A percentile compares a stretch with the other conserved stretches of the same genome.
Conservation (phyloP, 2,329 filamentous ascomycete species). For the Neodidymelliopsis sp. region DNA sequence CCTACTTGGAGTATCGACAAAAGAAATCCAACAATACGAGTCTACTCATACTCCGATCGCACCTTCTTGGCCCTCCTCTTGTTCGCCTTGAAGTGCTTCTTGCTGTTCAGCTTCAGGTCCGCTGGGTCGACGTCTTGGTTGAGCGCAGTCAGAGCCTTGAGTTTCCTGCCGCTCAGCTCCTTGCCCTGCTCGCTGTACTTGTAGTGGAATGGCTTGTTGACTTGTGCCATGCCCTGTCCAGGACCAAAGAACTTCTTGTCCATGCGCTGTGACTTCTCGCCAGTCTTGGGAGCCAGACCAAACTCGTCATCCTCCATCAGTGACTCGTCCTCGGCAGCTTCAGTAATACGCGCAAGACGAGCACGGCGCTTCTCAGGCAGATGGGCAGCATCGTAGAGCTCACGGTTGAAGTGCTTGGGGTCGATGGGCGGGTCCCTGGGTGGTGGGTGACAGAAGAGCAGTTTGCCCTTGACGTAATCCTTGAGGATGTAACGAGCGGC, state of each 20-base stretch:
- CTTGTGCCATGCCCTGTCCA: slow-evolving; percentile 66
- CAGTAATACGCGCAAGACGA: slow-evolving; percentile 62
- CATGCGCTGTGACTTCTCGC: slow-evolving; percentile 76
- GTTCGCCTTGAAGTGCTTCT: slow-evolving; percentile 95
- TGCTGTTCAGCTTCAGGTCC: slow-evolving; percentile 74
- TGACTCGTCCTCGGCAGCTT: slow-evolving; percentile 43
- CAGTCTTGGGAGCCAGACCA: slow-evolving; percentile 53
- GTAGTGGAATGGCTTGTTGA: slow-evolving; percentile 85
- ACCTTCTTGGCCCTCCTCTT: slow-evolving; percentile 67
- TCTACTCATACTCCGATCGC: slow-evolving; percentile 50
- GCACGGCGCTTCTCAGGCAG: slow-evolving; percentile 82
- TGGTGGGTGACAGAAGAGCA: slow-evolving; percentile 90
- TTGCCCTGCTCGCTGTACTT: slow-evolving; percentile 90
- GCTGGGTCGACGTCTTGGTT: slow-evolving; percentile 85
- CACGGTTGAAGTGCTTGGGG: slow-evolving; percentile 79
- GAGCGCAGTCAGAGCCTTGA: slow-evolving; percentile 78
- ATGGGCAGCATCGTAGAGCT: slow-evolving; percentile 84
- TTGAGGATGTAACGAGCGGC: slow-evolving; percentile 91
- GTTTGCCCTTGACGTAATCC: slow-evolving; percentile 96
- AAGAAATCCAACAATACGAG: neutral
- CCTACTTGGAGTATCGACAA: neutral
- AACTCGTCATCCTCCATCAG: slow-evolving; percentile 52
- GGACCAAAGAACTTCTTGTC: slow-evolving; percentile 90
- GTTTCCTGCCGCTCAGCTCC: slow-evolving; percentile 82
- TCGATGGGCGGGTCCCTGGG: slow-evolving; percentile 72